Conservation (phyloP, 2,329 filamentous ascomycete species). For the Trichoderma cornu-damae region DNA sequence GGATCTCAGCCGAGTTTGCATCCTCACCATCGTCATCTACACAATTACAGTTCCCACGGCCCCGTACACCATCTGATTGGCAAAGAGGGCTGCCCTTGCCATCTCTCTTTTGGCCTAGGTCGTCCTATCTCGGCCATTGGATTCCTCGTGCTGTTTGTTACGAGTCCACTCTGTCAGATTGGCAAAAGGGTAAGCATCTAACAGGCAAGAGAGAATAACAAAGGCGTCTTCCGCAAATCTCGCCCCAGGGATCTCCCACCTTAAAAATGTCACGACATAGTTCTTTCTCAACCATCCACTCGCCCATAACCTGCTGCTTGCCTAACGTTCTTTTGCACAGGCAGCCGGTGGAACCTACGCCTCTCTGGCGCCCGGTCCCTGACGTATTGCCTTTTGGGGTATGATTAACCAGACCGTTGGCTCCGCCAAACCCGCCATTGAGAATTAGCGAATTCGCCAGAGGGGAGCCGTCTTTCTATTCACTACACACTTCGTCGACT, state of each 20-base stretch:
- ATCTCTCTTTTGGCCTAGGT: constrained; percentile 2
- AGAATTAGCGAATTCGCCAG: constrained; percentile 12
- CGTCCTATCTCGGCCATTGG: not conserved
- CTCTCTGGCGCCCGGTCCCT: constrained; percentile 13
- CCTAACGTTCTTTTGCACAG: constrained; percentile 2
- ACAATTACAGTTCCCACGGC: not conserved
- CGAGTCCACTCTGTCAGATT: constrained; percentile 13
- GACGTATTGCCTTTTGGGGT: constrained; percentile 17
- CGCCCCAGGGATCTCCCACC: not conserved
- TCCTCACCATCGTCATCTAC: constrained; percentile 1
- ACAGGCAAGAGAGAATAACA: not conserved
- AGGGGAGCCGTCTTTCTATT: not conserved
- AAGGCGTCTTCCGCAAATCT: not conserved
- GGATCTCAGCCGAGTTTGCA: constrained; percentile 8
- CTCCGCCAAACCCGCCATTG: constrained; percentile 13
- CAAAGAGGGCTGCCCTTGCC: constrained; percentile 3
- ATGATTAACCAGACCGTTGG: constrained; percentile 7
- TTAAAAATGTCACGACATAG: not conserved
- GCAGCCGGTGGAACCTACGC: constrained; percentile 16
- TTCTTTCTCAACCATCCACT: not conserved
- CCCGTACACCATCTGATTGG: not conserved
- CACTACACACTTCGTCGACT: not conserved
- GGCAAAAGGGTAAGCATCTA: constrained; percentile 9
- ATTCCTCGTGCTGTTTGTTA: not conserved
- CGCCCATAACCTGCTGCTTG: not conserved